A percentile compares a stretch with the other conserved stretches of the same genome.
phyloP scores from a whole-genome alignment of 2,329 filamentous ascomycete species.

The Colletotrichum kahawae region DNA sequence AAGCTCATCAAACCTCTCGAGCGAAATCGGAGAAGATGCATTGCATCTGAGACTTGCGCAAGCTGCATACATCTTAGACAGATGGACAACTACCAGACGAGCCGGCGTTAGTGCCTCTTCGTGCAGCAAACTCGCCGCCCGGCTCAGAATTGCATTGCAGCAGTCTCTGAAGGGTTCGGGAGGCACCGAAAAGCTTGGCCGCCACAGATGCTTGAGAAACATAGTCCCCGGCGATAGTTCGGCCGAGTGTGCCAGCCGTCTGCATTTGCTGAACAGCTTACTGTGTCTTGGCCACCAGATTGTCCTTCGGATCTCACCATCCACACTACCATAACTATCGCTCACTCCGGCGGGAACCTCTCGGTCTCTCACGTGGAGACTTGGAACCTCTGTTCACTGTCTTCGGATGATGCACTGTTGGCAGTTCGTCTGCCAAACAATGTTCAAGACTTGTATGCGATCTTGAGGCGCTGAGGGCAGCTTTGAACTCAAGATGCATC shows the following conservation, averaged over 20 bases:
- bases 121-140: neutral
- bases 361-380: neutral
- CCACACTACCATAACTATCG: neutral
- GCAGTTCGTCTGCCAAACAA: neutral
- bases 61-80: conserved; percentile 2
- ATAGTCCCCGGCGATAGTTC: neutral
- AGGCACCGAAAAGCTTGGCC: neutral
- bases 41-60: conserved; percentile 6
- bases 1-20: neutral
- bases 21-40: neutral
- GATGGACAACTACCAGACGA: neutral
- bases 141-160: neutral
- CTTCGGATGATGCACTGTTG: neutral
- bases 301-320: neutral
- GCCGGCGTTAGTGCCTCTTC: neutral
- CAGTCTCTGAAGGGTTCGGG: neutral
- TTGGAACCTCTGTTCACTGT: neutral
- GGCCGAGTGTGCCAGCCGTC: neutral
- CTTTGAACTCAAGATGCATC: neutral
- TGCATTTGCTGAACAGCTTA: neutral
- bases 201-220: neutral
- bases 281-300: neutral
- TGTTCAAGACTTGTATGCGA: neutral
- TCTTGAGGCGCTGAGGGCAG: neutral
- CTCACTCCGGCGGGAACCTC: neutral